phyloP scores from a whole-genome alignment of 805 yeast genomes.

The Candida incommunis region DNA sequence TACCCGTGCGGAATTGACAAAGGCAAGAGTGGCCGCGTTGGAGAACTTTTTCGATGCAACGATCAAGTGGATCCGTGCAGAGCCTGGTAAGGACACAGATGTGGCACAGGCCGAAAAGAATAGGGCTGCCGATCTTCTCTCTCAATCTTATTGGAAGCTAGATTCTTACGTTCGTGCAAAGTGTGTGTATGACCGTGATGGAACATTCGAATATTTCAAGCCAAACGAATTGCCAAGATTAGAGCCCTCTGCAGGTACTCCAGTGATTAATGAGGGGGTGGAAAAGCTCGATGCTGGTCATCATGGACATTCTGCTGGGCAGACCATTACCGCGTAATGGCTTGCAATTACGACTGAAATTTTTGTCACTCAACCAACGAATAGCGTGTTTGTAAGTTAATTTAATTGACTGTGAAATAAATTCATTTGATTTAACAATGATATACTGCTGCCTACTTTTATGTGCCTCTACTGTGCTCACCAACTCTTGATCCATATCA shows the following conservation, averaged over 20 bases:
- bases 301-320: not conserved
- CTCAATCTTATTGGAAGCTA: slow-evolving; percentile 47
- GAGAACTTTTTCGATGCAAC: slow-evolving; percentile 50
- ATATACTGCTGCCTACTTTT: no score
- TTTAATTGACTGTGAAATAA: no score
- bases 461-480: no score
- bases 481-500: no score
- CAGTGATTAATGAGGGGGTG: not conserved
- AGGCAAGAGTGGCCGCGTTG: slow-evolving; percentile 41
- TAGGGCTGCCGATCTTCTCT: slow-evolving; percentile 30
- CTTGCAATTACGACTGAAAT: no score
- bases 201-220: not conserved
- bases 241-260: not conserved
- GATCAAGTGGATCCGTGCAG: slow-evolving; percentile 53
- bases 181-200: slow-evolving; percentile 57
- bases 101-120: slow-evolving; percentile 30
- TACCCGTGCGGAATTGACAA: slow-evolving; percentile 29
- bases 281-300: not conserved
- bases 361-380: no score
- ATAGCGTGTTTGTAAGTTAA: no score
- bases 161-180: slow-evolving; percentile 79
- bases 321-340: slow-evolving; percentile 1
- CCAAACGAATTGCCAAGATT: not conserved
- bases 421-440: no score
- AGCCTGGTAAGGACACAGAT: slow-evolving; percentile 34